phyloP scores from a whole-genome alignment of 2,329 filamentous ascomycete species.

The Calycina marina region DNA sequence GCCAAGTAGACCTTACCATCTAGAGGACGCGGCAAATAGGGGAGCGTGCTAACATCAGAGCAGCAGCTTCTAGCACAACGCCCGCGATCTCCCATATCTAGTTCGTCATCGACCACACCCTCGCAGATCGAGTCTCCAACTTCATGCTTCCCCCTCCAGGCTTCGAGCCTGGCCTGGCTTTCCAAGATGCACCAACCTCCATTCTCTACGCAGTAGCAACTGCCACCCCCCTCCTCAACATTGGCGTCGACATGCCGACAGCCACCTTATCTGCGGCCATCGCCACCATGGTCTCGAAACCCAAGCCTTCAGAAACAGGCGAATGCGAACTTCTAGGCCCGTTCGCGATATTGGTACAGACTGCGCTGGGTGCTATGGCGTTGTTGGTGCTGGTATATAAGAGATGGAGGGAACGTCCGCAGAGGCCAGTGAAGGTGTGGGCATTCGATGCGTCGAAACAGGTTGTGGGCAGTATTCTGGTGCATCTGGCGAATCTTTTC shows the following conservation, averaged over 20 bases:
- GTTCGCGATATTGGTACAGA: slow-evolving; percentile 84
- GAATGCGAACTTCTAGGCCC: slow-evolving; percentile 81
- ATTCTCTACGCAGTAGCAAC: slow-evolving; percentile 11
- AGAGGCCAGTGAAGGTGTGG: slow-evolving; percentile 91
- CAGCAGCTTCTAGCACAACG: too few species aligned
- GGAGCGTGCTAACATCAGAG: too few species aligned
- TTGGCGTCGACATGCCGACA: slow-evolving; percentile 16
- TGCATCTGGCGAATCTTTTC: slow-evolving; percentile 84
- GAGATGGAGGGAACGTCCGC: slow-evolving; percentile 79
- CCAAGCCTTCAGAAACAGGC: slow-evolving; percentile 26
- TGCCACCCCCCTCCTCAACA: slow-evolving; percentile 13
- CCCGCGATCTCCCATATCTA: too few species aligned
- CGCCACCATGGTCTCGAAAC: slow-evolving; percentile 13
- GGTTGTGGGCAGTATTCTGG: slow-evolving; percentile 80
- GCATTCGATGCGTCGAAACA: slow-evolving; percentile 97
- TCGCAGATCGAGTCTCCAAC: too few species aligned
- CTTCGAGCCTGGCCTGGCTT: slow-evolving; percentile 14
- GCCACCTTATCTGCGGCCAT: slow-evolving; percentile 20
- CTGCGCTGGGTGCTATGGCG: slow-evolving; percentile 68
- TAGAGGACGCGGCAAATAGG: too few species aligned
- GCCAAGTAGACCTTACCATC: too few species aligned
- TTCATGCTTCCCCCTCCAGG: slow-evolving; percentile 20
- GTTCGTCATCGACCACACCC: too few species aligned
- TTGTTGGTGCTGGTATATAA: slow-evolving; percentile 83
- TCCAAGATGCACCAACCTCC: slow-evolving; percentile 13